Conservation (phyloP, 257 asterid genomes). For the Jasminum sambac region DNA sequence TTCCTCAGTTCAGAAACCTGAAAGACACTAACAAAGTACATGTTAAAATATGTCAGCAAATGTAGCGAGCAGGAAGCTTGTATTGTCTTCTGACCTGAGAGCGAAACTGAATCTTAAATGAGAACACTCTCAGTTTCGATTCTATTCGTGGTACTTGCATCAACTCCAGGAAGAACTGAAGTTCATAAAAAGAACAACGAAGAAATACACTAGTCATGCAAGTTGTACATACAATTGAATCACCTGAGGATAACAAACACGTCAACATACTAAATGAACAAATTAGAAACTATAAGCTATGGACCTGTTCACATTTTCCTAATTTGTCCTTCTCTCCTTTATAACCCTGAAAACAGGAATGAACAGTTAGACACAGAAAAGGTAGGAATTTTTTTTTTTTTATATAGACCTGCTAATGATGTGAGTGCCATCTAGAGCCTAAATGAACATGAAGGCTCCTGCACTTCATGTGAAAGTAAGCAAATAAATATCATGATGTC, state of each 20-base stretch:
- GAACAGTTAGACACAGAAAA: slow-evolving; percentile 15
- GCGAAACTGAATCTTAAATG: slow-evolving; percentile 80
- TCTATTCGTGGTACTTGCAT: slow-evolving; percentile 96
- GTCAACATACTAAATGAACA: slow-evolving; percentile 13
- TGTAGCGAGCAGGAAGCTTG: slow-evolving; percentile 18
- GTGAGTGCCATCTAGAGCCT: slow-evolving; percentile 25
- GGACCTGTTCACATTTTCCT: slow-evolving; percentile 95
- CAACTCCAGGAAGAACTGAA: slow-evolving; percentile 84
- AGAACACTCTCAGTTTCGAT: slow-evolving; percentile 81
- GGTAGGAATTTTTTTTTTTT: background rate
- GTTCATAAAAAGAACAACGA: slow-evolving; percentile 23
- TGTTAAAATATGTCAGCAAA: slow-evolving; percentile 14
- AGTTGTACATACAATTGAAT: slow-evolving; percentile 14
- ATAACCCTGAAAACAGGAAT: slow-evolving; percentile 65
- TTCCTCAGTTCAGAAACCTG: slow-evolving; percentile 87
- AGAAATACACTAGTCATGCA: slow-evolving; percentile 16
- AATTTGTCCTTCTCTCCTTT: slow-evolving; percentile 79
- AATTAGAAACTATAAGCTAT: slow-evolving; percentile 29
- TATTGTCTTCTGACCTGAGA: slow-evolving; percentile 62
- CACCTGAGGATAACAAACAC: slow-evolving; percentile 1
- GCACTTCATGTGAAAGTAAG: slow-evolving; percentile 12
- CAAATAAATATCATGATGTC: slow-evolving; percentile 6
- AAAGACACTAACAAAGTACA: slow-evolving; percentile 16
- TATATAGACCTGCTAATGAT: slow-evolving; percentile 6
- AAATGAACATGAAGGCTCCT: slow-evolving; percentile 8